Conservation (phyloP, 225 moss, liverwort and hornwort species). For the Pseudisothecium myosuroides region DNA sequence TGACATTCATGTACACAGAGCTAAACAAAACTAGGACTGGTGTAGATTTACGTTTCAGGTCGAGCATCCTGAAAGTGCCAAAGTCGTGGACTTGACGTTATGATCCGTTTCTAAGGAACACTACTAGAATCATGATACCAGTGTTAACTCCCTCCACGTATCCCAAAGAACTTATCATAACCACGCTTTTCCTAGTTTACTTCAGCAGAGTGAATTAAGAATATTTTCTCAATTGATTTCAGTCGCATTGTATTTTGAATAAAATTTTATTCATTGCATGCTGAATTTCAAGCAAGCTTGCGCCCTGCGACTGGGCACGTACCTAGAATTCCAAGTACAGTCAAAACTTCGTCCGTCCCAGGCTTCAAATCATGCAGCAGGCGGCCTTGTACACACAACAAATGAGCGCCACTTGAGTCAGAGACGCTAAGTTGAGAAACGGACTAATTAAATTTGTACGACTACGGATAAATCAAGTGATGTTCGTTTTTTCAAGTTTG, state of each 20-base stretch:
- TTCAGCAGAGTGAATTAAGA: not conserved
- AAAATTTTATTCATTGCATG: not conserved
- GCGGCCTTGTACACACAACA: not conserved
- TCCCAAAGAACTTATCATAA: not conserved
- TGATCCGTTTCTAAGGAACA: not conserved
- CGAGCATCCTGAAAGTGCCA: not conserved
- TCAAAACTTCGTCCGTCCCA: not conserved
- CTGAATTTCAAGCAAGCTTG: not conserved
- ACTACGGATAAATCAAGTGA: not conserved
- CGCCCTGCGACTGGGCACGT: not conserved
- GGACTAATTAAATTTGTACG: not conserved
- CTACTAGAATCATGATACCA: not conserved
- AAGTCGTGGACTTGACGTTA: not conserved
- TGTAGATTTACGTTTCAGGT: not conserved
- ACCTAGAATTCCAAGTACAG: slow-evolving; percentile 29
- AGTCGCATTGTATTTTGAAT: not conserved
- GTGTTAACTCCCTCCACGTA: not conserved
- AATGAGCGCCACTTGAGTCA: not conserved
- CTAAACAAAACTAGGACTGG: not conserved
- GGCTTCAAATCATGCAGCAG: not conserved
- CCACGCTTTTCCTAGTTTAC: not conserved
- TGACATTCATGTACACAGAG: not conserved
- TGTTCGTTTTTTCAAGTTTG: not conserved
- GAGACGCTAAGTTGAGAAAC: not conserved
- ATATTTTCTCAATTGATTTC: not conserved